Base-by-base conservation (phyloP, 2,329 filamentous ascomycete species). In the Diaporthe vaccinii region DNA sequence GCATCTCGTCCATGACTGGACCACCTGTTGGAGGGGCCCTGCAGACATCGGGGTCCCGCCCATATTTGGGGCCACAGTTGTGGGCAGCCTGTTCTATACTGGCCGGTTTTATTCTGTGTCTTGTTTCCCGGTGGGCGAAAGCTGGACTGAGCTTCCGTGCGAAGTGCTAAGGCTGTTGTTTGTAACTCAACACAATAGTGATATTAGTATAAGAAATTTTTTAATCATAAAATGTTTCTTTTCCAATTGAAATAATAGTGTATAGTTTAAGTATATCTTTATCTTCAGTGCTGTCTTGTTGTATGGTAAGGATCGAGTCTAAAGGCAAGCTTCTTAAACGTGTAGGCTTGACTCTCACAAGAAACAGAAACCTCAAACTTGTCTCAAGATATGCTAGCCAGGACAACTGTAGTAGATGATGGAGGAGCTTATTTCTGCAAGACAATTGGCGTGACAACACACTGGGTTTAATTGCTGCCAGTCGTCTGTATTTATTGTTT, bases 21-120 rank as follows among this genome's bases (percentile, higher is more conserved):
- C 82, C 82, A 17, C 82, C 83, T 0, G 79, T 83, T 22, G 83
- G 83, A 10, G 83, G 83, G 0, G 82, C 82, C 1, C 78, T 84
- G 1, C 81, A 81, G 74, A 78, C 74, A 0, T 78, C 79, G 4
- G 78, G 75, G 1, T 79, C 78, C 12, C 79, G 80, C 1, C 77
- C 69, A 1, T 84, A 79, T 73, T 74, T 65, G 4, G 79, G 75
- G 9, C 77, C 82, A 2, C 80, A 83, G 58, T 78, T 78, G 3
- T 84, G 82, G 82, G 82, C 82, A 3, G 82, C 78, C 3, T 72
- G 72, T 36, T 78, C 79, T 72, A 79, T 79, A 3, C 39, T 79
- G 22, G 41, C 81, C 15, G 78, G 78, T 2, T 79, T 79, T 25
- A 1, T 78, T 22, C 75, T 80, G n/a, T 71, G 62, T 28, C 55